A percentile compares a stretch with the other conserved stretches of the same genome.
Evolutionary conservation across 2,329 filamentous ascomycete genomes (phyloP).

Genomic region (Cladophialophora bantiana): DNA sequence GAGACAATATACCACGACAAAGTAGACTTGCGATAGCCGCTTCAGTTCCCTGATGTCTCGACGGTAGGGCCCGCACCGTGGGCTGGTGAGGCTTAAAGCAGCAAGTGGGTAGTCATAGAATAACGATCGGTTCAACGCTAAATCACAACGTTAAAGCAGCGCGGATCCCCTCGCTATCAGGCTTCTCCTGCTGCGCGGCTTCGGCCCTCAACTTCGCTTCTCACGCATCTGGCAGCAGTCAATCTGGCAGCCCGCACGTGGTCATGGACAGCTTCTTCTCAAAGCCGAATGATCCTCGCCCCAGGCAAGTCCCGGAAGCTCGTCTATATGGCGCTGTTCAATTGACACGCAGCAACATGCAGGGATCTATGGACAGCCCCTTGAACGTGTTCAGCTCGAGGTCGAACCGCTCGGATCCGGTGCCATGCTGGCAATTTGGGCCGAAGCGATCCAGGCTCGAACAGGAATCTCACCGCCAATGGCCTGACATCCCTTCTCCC

Average conservation of each 20-base stretch:
- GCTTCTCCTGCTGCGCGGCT: not conserved
- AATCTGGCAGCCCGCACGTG: constrained; percentile 1
- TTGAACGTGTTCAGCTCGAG: not conserved
- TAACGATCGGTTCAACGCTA: not conserved
- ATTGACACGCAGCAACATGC: not conserved
- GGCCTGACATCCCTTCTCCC: not conserved
- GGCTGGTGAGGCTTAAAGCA: not conserved
- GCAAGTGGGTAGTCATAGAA: not conserved
- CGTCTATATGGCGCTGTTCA: not conserved
- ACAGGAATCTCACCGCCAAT: constrained; percentile 2
- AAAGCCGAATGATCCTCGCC: not conserved
- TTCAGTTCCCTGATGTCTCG: not conserved
- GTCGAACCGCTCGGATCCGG: not conserved
- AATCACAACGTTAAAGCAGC: not conserved
- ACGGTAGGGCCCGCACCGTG: not conserved
- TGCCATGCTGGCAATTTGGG: constrained; percentile 1
- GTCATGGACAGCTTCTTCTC: not conserved
- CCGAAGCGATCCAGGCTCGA: constrained; percentile 1
- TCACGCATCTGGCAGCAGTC: constrained; percentile 2
- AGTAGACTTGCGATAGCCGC: not conserved
- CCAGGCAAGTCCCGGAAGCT: not conserved
- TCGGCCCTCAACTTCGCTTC: constrained; percentile 1
- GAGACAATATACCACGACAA: not conserved
- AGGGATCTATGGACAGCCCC: not conserved
- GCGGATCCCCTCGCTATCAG: not conserved